Evolutionary conservation across 2,329 filamentous ascomycete genomes (phyloP), one percentile per base, ranked within the genome.

Genomic region (Alternaria rosae): DNA sequence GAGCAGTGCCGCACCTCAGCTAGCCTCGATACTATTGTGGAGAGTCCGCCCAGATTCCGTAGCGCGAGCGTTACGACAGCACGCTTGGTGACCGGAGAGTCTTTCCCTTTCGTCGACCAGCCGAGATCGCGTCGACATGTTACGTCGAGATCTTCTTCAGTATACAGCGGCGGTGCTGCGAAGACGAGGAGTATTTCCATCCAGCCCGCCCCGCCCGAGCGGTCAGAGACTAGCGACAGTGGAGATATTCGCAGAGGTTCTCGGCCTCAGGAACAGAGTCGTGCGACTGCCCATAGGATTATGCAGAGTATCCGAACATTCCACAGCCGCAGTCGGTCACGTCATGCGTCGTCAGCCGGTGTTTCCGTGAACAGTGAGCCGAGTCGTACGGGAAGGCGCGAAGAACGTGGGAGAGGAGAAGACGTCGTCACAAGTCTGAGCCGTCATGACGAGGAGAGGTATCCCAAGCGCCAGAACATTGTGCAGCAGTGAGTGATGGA

Each of bases 401-500:
- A 42, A 4, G 32, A 53, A 42, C 20, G n/a, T 20, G 11, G 12
- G 23, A 15, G 11, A 3, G 6, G 13, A 15, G 30, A 53, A 32
- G 21, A 17, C 10, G 20, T 53, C 5, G 51, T 42, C 51, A 21
- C 25, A 26, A 8, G 32, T 38, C 23, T 32, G 9, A 26, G 32
- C 0, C 32, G 32, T 5, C 6, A 41, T 0, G 45, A 50, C n/a
- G 21, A 38, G 48, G 20, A 15, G 32, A 15, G 32, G 2, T 41
- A 53, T 53, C 50, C 50, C 8, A 42, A 42, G 26, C 20, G 50
- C n/a, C 30, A 41, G 50, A 53, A 53, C 23, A 41, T 53, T 15
- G 21, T 41, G 20, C 32, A 41, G 21, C 21, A 26, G 32, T 53
- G 21, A 53, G 23, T 15, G 5, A 41, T 38, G 11, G 50, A n/a